Base-by-base conservation (phyloP, 2,329 filamentous ascomycete genomes). In the Aspergillus floridensis region DNA sequence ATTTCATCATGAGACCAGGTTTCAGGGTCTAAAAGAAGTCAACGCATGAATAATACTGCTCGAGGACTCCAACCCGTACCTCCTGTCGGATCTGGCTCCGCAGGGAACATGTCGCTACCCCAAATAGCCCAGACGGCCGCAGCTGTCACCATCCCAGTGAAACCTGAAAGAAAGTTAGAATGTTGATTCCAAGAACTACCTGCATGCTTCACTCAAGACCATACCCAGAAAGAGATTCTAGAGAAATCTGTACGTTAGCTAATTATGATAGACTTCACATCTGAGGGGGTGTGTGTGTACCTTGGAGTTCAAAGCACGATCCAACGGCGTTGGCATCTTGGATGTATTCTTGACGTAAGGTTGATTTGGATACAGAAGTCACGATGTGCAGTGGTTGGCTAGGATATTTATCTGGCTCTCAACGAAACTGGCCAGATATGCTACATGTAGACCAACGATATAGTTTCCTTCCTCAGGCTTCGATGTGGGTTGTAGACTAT, bases 91-190 rank as follows among this genome's bases (percentile, higher is more conserved):
- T 96, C 92, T 51, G 81, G 61, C 65, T 87, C 80, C 3, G 84
- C 76, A 0, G 93, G 93, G 69, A 97, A 96, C 70, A 97, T 84
- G 63, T 93, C 91, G 56, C 86, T 83, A 58, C 92, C 92, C 88
- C 90, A 96, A 68, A 97, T 93, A 19, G 86, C 84, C 88, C 90
- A 96, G 47, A 86, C 86, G 16, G 92, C 89, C 2, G 89, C 92
- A 2, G 90, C 91, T 6, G 90, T 90, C 14, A 97, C 84, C 55
- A 96, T 83, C 10, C 90, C 91, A 4, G 89, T 87, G 72, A 97
- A 97, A 19, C 88, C 91, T 88, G 26, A 78, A 57, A 68, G 69
- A 52, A 49, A 31, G 65, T 76, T 62, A 74, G 63, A 54, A 32
- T 48, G 52, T 5, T 44, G 14, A 48, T n/a, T 35, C 24, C 2